phyloP scores from a whole-genome alignment of 352 stramenopile species.

The Salisapilia sapeloensis region DNA sequence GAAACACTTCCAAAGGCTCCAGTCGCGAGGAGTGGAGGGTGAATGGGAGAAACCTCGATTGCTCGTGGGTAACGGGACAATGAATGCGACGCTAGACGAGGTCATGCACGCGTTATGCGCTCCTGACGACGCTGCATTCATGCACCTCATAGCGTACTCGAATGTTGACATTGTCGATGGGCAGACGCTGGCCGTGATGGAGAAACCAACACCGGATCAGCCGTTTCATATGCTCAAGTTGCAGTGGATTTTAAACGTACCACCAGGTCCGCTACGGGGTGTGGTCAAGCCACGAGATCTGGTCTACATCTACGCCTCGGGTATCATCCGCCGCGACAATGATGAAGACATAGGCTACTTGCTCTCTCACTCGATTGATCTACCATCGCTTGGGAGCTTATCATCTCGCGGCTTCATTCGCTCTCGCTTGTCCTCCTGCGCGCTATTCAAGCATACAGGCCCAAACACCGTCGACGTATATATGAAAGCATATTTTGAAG shows the following conservation, averaged over 20 bases:
- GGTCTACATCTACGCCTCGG: slow-evolving; percentile 20
- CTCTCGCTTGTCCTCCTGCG: slow-evolving; percentile 19
- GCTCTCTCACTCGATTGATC: slow-evolving; percentile 21
- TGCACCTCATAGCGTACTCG: slow-evolving; percentile 13
- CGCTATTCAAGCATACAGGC: slow-evolving; percentile 13
- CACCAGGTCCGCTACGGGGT: slow-evolving; percentile 7
- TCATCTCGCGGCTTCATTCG: slow-evolving; percentile 10
- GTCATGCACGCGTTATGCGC: background rate
- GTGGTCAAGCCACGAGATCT: slow-evolving; percentile 20
- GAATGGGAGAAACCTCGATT: too few relatives aligned
- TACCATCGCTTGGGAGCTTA: slow-evolving; percentile 10
- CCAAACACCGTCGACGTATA: slow-evolving; percentile 16
- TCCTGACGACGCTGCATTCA: slow-evolving; percentile 2
- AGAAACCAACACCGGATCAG: slow-evolving; percentile 4
- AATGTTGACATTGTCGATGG: slow-evolving; percentile 9
- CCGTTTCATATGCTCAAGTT: slow-evolving; percentile 16
- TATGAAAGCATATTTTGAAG: slow-evolving; percentile 17
- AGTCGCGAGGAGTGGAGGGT: too few relatives aligned
- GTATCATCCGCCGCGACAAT: slow-evolving; percentile 10
- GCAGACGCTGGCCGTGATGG: slow-evolving; percentile 8
- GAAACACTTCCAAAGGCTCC: too few relatives aligned
- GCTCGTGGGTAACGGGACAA: background rate
- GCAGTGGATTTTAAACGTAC: slow-evolving; percentile 19
- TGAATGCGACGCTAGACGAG: background rate
- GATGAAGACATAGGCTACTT: slow-evolving; percentile 15